These are phyloP conservation scores for Neoboletus brunneissimus DNA, from an alignment of 768 basidiomycete genomes.

Conservation along the genomic window DNA sequence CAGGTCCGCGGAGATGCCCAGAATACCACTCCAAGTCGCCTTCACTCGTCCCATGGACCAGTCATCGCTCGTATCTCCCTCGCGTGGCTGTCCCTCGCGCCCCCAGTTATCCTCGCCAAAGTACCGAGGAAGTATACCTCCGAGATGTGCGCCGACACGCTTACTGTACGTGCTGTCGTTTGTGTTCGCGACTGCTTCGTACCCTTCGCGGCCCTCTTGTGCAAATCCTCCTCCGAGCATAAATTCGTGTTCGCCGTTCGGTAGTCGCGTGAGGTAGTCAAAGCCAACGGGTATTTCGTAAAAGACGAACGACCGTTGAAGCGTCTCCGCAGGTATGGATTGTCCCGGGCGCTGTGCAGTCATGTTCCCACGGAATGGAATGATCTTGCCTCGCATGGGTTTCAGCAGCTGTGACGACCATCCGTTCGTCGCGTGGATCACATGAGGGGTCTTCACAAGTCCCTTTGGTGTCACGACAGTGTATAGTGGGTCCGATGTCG, in stretches of 20 bases:
- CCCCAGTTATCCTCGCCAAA: constrained; percentile 51
- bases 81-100: constrained; percentile 24
- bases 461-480: constrained; percentile 63
- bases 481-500: constrained; percentile 38
- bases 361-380: constrained; percentile 61
- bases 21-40: constrained; percentile 60
- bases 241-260: constrained; percentile 44
- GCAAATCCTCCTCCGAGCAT: constrained; percentile 63
- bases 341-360: constrained; percentile 58
- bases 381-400: constrained; percentile 57
- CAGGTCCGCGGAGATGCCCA: constrained; percentile 60
- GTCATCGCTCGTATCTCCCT: constrained; percentile 4
- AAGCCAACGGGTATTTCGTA: constrained; percentile 43
- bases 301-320: constrained; percentile 54
- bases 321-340: constrained; percentile 35
- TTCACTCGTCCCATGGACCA: constrained; percentile 50
- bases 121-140: constrained; percentile 48
- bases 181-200: constrained; percentile 36
- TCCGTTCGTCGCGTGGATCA: constrained; percentile 85
- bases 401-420: constrained; percentile 73
- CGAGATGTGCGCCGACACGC: constrained; percentile 36
- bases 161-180: constrained; percentile 38
- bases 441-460: constrained; percentile 50
- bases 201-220: constrained; percentile 29
- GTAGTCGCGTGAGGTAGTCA: constrained; percentile 70